Evolutionary conservation across 495 filamentous ascomycete genomes (phyloP).

Genomic region (Aspergillus hancockii): DNA sequence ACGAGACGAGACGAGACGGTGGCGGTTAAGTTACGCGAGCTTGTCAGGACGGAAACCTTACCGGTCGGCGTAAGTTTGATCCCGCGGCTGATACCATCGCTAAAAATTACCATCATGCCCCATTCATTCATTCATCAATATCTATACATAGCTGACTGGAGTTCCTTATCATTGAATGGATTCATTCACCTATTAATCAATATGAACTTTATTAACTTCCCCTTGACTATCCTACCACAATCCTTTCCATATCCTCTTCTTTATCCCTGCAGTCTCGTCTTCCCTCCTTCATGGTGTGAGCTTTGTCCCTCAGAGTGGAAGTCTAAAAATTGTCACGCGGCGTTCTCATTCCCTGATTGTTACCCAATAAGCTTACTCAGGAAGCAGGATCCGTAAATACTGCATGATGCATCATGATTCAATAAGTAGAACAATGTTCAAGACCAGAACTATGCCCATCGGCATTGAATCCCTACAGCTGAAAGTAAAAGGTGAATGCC

Average conservation of each 20-base stretch:
- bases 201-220: no score
- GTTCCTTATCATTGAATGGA: background rate
- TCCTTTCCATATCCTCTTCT: no score
- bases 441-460: no score
- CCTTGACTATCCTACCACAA: background rate
- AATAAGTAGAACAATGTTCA: no score
- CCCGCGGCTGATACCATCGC: conserved; percentile 8
- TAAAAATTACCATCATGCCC: background rate
- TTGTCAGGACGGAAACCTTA: conserved; percentile 23
- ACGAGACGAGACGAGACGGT: conserved; percentile 31
- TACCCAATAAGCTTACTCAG: background rate
- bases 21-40: conserved; percentile 36
- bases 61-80: conserved; percentile 23
- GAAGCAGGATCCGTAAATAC: background rate
- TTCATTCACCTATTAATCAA: background rate
- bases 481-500: background rate
- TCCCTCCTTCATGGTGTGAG: background rate
- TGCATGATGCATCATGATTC: background rate
- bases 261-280: no score
- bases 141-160: no score
- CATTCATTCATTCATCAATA: no score
- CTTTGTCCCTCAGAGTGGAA: background rate
- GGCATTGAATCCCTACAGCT: no score
- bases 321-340: conserved; percentile 3
- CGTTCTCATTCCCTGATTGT: background rate